Evolutionary conservation across 2,329 filamentous ascomycete genomes (phyloP), one percentile per base, ranked within the genome.

Genomic region (Chlorencoelia australis): DNA sequence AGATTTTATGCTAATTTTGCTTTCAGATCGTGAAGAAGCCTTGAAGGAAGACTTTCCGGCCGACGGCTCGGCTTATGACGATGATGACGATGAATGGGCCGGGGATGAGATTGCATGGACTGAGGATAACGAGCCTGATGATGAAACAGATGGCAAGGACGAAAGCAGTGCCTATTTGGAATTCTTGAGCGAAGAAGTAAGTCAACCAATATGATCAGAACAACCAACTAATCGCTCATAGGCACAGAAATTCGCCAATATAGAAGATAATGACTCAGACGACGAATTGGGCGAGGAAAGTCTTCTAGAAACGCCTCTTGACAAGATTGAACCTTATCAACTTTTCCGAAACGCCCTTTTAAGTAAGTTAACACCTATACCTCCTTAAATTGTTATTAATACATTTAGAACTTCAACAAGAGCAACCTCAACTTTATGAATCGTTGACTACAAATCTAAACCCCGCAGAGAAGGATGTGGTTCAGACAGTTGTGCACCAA

Each of bases 141-240:
- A 63, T 6, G 53, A 63, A 10, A 60, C 59, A 3, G 81, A 94
- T 43, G 71, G 78, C 51, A 83, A 87, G 54, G 89, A 95, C 52
- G 89, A 96, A 62, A 91, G 85, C 58, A 82, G 83, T 16, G 86
- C 89, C 5, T 98, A 98, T 58, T 74, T 98, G 30, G 88, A 96
- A 49, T 98, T 98, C 66, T 64, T 98, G 18, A 93, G 89, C 51
- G 83, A 93, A 58, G 89, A 96, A 68, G 82, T 79, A 56, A 58
- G 68, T 53, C 18, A 10, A 10, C 13, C 6, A 28, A 26, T 7
- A 7, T 4, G 4, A 20, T 24, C 14, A 35, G 9, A 35, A 7
- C n/a, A 37, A 25, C 38, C 46, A 30, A 43, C 32, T 17, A 25
- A 8, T n/a, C n/a, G n/a, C n/a, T 27, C 39, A 4, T 47, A 85